Conservation (phyloP, 2,329 filamentous ascomycete species). For the Rutstroemia sp. region DNA sequence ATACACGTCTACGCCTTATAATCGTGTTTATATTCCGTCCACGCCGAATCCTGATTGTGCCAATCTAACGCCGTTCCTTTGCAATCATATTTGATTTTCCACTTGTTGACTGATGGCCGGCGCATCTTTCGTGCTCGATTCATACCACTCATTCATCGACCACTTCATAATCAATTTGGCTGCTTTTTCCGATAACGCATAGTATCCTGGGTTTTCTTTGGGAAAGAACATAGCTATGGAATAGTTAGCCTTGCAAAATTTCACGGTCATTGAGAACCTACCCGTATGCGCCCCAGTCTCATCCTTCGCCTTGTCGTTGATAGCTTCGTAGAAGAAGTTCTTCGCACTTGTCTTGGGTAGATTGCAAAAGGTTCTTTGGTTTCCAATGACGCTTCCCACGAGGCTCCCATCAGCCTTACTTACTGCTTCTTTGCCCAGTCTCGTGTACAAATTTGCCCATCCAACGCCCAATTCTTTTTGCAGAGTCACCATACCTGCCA, state of each 20-base stretch:
- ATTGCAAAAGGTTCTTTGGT: conserved; percentile 82
- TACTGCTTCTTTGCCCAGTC: conserved; percentile 62
- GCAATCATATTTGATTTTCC: neutral
- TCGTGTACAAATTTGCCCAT: conserved; percentile 82
- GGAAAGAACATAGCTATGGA: conserved; percentile 62
- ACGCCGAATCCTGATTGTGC: too few relatives aligned
- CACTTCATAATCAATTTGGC: conserved; percentile 58
- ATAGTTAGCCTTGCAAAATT: conserved; percentile 13
- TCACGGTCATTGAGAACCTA: conserved; percentile 32
- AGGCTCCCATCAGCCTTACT: conserved; percentile 41
- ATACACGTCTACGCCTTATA: too few relatives aligned
- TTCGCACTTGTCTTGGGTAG: conserved; percentile 52
- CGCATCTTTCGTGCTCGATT: conserved; percentile 35
- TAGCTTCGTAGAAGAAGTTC: conserved; percentile 58
- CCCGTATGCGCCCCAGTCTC: conserved; percentile 76
- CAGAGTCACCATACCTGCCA: conserved; percentile 60
- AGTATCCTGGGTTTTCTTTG: conserved; percentile 65
- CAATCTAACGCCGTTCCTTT: too few relatives aligned
- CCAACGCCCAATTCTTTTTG: conserved; percentile 60
- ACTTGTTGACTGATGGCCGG: neutral
- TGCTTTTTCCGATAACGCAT: conserved; percentile 57
- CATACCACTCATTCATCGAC: conserved; percentile 60
- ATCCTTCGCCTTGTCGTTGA: conserved; percentile 73
- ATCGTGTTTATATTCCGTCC: too few relatives aligned
- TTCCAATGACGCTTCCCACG: conserved; percentile 53